phyloP scores from a whole-genome alignment of 2,329 filamentous ascomycete genomes.

The Paracorniculantispora psalliotae region DNA sequence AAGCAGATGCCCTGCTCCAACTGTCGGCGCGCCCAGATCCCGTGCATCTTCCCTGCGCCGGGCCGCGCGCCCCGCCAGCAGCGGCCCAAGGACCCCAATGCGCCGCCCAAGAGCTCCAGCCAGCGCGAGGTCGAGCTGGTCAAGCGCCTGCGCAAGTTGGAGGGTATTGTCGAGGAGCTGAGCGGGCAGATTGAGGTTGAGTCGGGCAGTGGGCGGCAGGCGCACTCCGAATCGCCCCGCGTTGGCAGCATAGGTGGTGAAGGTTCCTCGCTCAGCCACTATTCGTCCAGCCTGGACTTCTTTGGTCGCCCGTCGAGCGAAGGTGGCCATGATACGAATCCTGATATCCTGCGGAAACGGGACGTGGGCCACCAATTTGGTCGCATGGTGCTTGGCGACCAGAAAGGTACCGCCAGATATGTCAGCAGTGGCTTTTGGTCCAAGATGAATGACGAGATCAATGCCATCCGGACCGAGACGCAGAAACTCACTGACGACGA shows the following conservation, averaged over 20 bases:
- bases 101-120: slow-evolving; percentile 52
- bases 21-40: slow-evolving; percentile 64
- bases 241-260: slow-evolving; percentile 1
- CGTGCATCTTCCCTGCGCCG: slow-evolving; percentile 70
- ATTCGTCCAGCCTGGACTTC: slow-evolving; percentile 12
- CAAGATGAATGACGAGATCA: slow-evolving; percentile 63
- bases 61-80: slow-evolving; percentile 66
- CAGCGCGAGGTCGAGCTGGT: slow-evolving; percentile 64
- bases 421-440: slow-evolving; percentile 75
- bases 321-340: slow-evolving; percentile 18
- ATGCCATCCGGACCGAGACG: slow-evolving; percentile 45
- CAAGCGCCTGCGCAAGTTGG: slow-evolving; percentile 65
- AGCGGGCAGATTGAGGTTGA: slow-evolving; percentile 60
- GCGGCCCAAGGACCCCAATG: slow-evolving; percentile 60
- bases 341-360: slow-evolving; percentile 23
- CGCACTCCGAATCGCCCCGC: slow-evolving; percentile 19
- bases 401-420: slow-evolving; percentile 63
- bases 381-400: slow-evolving; percentile 64
- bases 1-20: slow-evolving; percentile 74
- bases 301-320: slow-evolving; percentile 7
- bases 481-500: slow-evolving; percentile 39
- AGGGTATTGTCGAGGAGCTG: slow-evolving; percentile 68
- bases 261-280: neutral
- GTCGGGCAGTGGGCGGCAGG: slow-evolving; percentile 24
- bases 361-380: slow-evolving; percentile 51